These are phyloP conservation scores for Narthecium ossifragum DNA, from an alignment of 106 monocot species.

Conservation along the genomic window DNA sequence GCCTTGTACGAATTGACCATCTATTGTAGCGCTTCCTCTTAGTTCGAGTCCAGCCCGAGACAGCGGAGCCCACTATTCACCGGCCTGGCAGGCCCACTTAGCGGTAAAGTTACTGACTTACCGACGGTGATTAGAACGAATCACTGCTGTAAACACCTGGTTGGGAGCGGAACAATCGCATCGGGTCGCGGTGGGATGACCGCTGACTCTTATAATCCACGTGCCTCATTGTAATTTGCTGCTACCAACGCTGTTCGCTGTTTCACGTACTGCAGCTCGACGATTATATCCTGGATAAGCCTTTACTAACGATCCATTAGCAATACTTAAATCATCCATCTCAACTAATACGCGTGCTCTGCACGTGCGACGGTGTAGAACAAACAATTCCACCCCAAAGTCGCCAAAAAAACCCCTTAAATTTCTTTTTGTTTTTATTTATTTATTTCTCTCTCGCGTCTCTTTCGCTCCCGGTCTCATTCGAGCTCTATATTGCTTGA, in stretches of 20 bases:
- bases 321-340: no score
- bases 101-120: no score
- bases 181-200: not conserved
- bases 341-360: not conserved
- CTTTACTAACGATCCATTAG: not conserved
- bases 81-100: no score
- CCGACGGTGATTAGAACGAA: no score
- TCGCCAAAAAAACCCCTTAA: not conserved
- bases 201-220: not conserved
- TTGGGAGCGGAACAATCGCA: no score
- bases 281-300: not conserved
- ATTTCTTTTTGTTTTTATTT: not conserved
- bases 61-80: no score
- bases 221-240: not conserved
- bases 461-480: not conserved
- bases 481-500: not conserved
- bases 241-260: not conserved
- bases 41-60: no score
- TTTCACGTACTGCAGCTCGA: not conserved
- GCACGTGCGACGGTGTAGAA: not conserved
- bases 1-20: no score
- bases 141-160: no score
- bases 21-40: no score
- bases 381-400: no score
- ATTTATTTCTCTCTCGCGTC: not conserved